Evolutionary conservation across 106 monocot genomes (phyloP), one percentile per base, ranked within the genome.

Genomic region (Ottelia alismoides): DNA sequence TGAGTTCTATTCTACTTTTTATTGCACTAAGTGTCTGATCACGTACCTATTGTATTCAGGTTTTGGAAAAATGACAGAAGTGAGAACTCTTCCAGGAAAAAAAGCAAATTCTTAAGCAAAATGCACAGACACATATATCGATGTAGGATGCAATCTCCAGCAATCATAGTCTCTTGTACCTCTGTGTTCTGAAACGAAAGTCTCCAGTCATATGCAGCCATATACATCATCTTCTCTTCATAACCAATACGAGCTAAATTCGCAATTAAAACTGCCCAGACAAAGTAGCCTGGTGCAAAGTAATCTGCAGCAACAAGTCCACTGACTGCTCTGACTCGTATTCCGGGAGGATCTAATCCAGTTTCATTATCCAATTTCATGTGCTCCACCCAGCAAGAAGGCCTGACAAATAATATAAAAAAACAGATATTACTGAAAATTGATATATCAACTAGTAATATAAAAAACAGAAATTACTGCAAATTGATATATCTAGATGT

Each of bases 151-250:
- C 9, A 17, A 23, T n/a, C 27, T 27, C 2, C 21, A n/a, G 16
- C 28, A 50, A 20, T 16, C 40, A 23, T 25, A 30, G 14, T 11
- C 1, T n/a, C 20, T 17, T 11, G 22, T 31, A 99, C 98, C 90
- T 99, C 98, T 0, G 98, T 99, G 53, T 99, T 99, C 62, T 99
- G 98, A 73, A 90, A 99, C 55, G 98, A 85, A 16, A 99, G 55
- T 62, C 98, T 82, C 98, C 98, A 99, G 75, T 99, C 98, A 79
- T 99, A 99, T 63, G 98, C 85, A 63, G 98, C 98, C 98, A 99
- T 99, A 64, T 90, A 99, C 98, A 99, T 90, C 7, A 74, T 86
- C 54, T 99, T 99, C 56, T 99, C 98, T 70, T 99, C 98, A 69
- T 99, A 99, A 12, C 98, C 98, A 66, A 99, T 90, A 24, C 90